These are phyloP conservation scores for Aspergillus olivimuriae DNA, from an alignment of 495 filamentous ascomycete genomes.

Conservation along the genomic window DNA sequence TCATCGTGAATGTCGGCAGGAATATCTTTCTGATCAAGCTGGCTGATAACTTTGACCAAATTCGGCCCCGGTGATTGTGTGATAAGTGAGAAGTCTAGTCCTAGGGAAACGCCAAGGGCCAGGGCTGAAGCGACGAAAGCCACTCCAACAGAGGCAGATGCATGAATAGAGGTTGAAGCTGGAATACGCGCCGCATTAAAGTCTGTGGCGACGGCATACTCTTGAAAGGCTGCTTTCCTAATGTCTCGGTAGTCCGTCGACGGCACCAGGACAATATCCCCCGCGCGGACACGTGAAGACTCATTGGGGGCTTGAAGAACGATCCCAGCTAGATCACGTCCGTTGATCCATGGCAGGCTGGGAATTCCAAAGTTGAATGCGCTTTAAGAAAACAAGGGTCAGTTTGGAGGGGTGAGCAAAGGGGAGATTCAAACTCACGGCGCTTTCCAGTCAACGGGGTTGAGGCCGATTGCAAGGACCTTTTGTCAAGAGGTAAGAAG, in stretches of 20 bases:
- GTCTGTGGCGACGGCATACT: conserved; percentile 57
- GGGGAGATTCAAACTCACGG: too few relatives aligned
- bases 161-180: conserved; percentile 33
- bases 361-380: conserved; percentile 64
- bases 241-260: conserved; percentile 69
- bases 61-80: conserved; percentile 43
- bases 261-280: conserved; percentile 55
- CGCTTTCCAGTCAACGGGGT: conserved; percentile 70
- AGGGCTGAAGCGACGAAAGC: conserved; percentile 56
- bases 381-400: conserved; percentile 12
- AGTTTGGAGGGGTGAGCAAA: background rate
- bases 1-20: conserved; percentile 49
- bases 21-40: conserved; percentile 30
- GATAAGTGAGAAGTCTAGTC: conserved; percentile 47
- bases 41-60: conserved; percentile 36
- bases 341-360: conserved; percentile 58
- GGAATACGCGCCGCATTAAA: conserved; percentile 59
- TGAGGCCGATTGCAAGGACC: conserved; percentile 55
- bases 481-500: too few relatives aligned
- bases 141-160: conserved; percentile 55
- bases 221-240: conserved; percentile 61
- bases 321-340: conserved; percentile 55
- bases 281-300: conserved; percentile 40
- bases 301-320: conserved; percentile 45
- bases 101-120: conserved; percentile 54